A percentile compares a stretch with the other conserved stretches of the same genome.
phyloP scores from a whole-genome alignment of 2,329 filamentous ascomycete genomes.

The Aureobasidium musti region DNA sequence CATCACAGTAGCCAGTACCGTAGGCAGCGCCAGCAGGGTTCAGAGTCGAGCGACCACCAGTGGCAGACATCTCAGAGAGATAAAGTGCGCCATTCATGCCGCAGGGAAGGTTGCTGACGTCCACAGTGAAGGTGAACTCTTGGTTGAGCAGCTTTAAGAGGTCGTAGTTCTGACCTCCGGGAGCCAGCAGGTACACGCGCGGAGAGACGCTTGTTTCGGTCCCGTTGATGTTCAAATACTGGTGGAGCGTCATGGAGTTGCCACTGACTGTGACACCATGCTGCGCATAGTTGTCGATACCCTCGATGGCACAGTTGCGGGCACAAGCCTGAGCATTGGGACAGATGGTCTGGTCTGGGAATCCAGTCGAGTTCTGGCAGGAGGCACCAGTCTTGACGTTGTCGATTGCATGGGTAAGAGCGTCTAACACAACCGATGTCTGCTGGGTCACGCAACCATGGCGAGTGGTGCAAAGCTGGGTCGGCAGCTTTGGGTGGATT shows the following conservation, averaged over 20 bases:
- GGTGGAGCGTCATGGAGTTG: constrained; percentile 51
- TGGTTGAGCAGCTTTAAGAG: constrained; percentile 65
- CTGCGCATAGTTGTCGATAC: constrained; percentile 55
- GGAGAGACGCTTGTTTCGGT: constrained; percentile 46
- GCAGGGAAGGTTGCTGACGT: constrained; percentile 67
- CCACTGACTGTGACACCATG: constrained; percentile 57
- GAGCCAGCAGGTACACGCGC: constrained; percentile 65
- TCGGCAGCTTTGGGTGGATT: constrained; percentile 55
- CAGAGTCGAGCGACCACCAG: constrained; percentile 55
- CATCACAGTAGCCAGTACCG: constrained; percentile 60
- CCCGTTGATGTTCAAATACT: constrained; percentile 45
- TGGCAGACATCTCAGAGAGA: constrained; percentile 62
- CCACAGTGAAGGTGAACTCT: constrained; percentile 72
- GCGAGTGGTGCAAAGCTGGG: constrained; percentile 55
- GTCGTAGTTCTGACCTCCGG: constrained; percentile 62
- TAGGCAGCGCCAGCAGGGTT: constrained; percentile 58
- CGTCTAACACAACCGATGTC: constrained; percentile 56
- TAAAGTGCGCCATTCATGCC: constrained; percentile 73
- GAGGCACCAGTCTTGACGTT: constrained; percentile 40
- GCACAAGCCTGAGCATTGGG: constrained; percentile 55
- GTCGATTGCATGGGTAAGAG: constrained; percentile 52
- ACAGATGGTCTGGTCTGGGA: constrained; percentile 50
- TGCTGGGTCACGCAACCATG: constrained; percentile 53
- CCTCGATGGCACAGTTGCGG: constrained; percentile 59
- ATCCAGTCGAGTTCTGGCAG: constrained; percentile 41